phyloP scores from a whole-genome alignment of 2,329 filamentous ascomycete genomes.

The Alternaria brassicicola region DNA sequence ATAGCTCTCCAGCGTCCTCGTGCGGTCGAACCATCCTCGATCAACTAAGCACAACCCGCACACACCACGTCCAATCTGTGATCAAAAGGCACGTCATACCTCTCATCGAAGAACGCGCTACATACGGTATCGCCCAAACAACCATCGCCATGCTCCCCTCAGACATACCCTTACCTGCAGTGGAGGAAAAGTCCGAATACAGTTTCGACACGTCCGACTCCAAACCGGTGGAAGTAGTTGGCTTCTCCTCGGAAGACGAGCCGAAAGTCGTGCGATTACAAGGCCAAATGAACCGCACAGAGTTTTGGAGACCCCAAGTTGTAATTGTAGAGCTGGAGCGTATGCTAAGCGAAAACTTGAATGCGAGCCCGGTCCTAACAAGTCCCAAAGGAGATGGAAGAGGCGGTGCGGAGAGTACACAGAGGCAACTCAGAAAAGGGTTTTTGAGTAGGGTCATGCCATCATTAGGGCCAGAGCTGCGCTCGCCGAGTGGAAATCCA shows the following conservation, averaged over 20 bases:
- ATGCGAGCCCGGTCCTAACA: constrained; percentile 22
- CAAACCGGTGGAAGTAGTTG: constrained; percentile 45
- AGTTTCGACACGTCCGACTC: constrained; percentile 31
- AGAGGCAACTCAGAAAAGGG: constrained; percentile 17
- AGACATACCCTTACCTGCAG: constrained; percentile 41
- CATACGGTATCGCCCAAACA: constrained; percentile 52
- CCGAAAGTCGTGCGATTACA: constrained; percentile 50
- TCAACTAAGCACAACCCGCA: constrained; percentile 49
- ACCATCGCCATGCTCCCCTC: constrained; percentile 55
- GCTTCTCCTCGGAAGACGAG: constrained; percentile 49
- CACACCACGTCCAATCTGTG: constrained; percentile 49
- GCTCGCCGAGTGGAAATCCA: constrained; percentile 23
- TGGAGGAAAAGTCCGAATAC: constrained; percentile 38
- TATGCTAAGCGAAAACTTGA: constrained; percentile 42
- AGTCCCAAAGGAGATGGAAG: constrained; percentile 4
- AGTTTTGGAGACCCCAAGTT: constrained; percentile 53
- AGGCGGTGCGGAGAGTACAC: not conserved
- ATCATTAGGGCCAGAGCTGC: constrained; percentile 28
- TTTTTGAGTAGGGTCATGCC: constrained; percentile 35
- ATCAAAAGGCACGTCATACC: constrained; percentile 52
- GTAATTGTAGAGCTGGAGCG: constrained; percentile 51
- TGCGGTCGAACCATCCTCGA: constrained; percentile 42
- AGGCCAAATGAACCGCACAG: constrained; percentile 49
- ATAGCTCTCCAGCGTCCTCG: constrained; percentile 22
- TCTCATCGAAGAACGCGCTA: constrained; percentile 48